Evolutionary conservation across 768 basidiomycete genomes (phyloP).

Genomic region (Psilocybe cubensis): DNA sequence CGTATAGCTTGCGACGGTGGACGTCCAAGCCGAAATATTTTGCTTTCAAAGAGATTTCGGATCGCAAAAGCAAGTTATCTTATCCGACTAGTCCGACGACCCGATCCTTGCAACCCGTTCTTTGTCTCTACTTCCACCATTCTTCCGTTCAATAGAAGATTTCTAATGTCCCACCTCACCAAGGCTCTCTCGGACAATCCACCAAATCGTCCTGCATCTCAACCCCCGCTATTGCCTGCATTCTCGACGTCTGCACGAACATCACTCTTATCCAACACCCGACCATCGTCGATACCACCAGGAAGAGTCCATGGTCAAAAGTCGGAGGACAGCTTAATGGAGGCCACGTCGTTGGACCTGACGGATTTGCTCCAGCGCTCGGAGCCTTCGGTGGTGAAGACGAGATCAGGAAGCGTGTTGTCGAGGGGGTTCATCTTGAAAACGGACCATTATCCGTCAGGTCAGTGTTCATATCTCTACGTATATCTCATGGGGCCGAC

Average conservation of each 20-base stretch:
- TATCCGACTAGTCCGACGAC: too few species aligned
- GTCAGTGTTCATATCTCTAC: slow-evolving; percentile 33
- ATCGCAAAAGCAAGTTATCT: too few species aligned
- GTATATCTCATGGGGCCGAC: not conserved
- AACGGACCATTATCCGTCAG: slow-evolving; percentile 87
- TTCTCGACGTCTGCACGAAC: not conserved
- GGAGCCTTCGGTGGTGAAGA: slow-evolving; percentile 78
- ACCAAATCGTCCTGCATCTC: not conserved
- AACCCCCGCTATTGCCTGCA: not conserved
- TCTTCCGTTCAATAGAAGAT: not conserved
- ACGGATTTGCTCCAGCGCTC: slow-evolving; percentile 67
- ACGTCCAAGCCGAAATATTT: too few species aligned
- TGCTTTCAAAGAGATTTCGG: too few species aligned
- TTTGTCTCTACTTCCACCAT: not conserved
- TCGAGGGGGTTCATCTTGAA: slow-evolving; percentile 92
- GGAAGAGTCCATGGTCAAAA: not conserved
- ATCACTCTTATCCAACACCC: not conserved
- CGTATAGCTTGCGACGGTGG: too few species aligned
- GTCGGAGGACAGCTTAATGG: not conserved
- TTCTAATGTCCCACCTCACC: not conserved
- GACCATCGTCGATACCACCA: not conserved
- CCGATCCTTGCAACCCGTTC: not conserved
- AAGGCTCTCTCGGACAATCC: not conserved
- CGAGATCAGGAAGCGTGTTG: slow-evolving; percentile 81
- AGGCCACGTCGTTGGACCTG: slow-evolving; percentile 43